Evolutionary conservation across 306 rosid species (phyloP).

Genomic region (Senna tora): DNA sequence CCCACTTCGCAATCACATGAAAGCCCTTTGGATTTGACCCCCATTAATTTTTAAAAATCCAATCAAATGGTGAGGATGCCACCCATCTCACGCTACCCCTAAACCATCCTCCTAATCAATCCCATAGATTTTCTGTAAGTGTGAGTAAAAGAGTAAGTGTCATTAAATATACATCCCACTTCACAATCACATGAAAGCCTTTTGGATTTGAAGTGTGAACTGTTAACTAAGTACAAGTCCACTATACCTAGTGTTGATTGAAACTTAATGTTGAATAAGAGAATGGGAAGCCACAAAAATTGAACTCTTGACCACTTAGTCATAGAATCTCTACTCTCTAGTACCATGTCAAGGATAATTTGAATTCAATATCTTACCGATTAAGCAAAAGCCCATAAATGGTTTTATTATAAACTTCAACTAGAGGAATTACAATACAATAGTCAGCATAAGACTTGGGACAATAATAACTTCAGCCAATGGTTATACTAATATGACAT

Average conservation of each 20-base stretch:
- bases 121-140: too few relatives aligned
- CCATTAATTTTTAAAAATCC: too few relatives aligned
- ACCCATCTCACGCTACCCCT: too few relatives aligned
- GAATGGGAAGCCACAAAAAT: neutral
- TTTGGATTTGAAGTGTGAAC: neutral
- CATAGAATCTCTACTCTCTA: neutral
- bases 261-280: neutral
- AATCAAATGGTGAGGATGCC: too few relatives aligned
- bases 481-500: conserved; percentile 6
- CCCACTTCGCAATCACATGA: neutral
- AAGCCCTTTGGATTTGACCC: neutral
- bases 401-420: neutral
- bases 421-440: neutral
- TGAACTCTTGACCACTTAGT: neutral
- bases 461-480: neutral
- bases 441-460: neutral
- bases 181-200: too few relatives aligned
- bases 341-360: neutral
- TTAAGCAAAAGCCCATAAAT: neutral
- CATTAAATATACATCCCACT: too few relatives aligned
- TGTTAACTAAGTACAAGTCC: neutral
- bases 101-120: too few relatives aligned
- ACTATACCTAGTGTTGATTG: neutral
- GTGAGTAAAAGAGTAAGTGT: too few relatives aligned
- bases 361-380: neutral